Evolutionary conservation across 495 filamentous ascomycete genomes (phyloP), one percentile per base, ranked within the genome.

Genomic region (Daldinia loculata): DNA sequence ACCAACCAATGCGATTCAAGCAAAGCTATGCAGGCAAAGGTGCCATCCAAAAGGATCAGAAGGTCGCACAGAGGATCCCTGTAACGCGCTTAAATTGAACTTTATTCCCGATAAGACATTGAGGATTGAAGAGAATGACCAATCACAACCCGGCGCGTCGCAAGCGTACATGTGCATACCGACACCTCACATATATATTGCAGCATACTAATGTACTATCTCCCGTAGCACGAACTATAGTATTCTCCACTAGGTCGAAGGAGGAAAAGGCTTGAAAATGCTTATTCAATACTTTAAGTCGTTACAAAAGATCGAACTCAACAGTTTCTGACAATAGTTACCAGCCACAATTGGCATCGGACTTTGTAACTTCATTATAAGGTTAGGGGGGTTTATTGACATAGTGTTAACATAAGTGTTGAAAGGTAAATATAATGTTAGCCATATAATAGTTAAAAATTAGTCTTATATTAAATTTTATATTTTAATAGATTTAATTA

Each of bases 41-140:
- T 45, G 17, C 6, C 41, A 45, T 45, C 41, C 17, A 22, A 45
- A 45, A 34, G 41, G 43, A 48, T 48, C 11, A 24, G 8, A 48
- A 48, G 43, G 43, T 48, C 43, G 43, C 43, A 48, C 43, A 48
- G 43, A 48, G 8, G 43, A 11, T 26, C 43, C 19, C 2, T 8
- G 43, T 24, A 48, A 48, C 43, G 43, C 43, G 43, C 43, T 48
- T 48, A 48, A 48, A 48, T 48, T 48, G 43, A 48, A 48, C 43
- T 48, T 24, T 48, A 48, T 48, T 48, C 43, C 43, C 43, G 58
- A 61, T 61, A 50, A 61, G 58, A 36, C 17, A 34, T 50, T 36
- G n/a, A 24, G 19, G 19, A 48, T 48, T 19, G 9, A 11, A 11
- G 8, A 48, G 9, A 48, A 12, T 22, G 3, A 5, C 43, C 43